Evolutionary conservation across 108 stramenopile species (phyloP).

Genomic region (Pseudonitzschia delicatissima): DNA sequence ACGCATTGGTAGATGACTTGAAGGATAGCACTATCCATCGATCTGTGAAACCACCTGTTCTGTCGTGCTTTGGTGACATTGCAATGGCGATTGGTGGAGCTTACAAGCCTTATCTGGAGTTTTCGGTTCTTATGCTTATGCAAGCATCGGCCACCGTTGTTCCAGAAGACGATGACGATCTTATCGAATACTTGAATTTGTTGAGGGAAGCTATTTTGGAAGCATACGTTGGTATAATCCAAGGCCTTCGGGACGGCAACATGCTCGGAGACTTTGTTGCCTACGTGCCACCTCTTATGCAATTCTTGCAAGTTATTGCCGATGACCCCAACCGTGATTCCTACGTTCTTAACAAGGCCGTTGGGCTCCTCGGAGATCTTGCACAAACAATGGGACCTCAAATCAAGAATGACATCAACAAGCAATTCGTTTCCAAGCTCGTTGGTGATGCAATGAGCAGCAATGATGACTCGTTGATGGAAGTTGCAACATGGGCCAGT

Average conservation of each 20-base stretch:
- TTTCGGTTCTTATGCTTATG: conserved; percentile 85
- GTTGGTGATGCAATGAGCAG: conserved; percentile 55
- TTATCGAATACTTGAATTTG: conserved; percentile 91
- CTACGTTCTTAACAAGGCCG: conserved; percentile 74
- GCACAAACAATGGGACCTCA: conserved; percentile 54
- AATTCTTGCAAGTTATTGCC: conserved; percentile 64
- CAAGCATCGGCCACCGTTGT: conserved; percentile 84
- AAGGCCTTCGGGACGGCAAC: conserved; percentile 81
- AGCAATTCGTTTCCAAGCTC: conserved; percentile 59
- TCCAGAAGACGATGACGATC: conserved; percentile 92
- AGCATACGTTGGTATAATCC: conserved; percentile 94
- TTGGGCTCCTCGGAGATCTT: conserved; percentile 81
- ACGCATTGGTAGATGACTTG: conserved; percentile 79
- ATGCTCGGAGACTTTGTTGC: conserved; percentile 52
- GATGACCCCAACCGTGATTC: conserved; percentile 68
- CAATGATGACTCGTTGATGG: conserved; percentile 49
- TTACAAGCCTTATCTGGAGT: conserved; percentile 88
- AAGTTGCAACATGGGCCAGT: conserved; percentile 65
- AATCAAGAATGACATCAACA: conserved; percentile 58
- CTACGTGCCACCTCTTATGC: conserved; percentile 57
- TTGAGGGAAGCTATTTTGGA: conserved; percentile 91
- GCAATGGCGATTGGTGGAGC: conserved; percentile 88
- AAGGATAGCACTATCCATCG: conserved; percentile 83
- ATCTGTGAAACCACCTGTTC: conserved; percentile 92
- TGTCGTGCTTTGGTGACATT: conserved; percentile 94